phyloP scores from a whole-genome alignment of 2,329 filamentous ascomycete genomes.

The Rhinocladiella similis region DNA sequence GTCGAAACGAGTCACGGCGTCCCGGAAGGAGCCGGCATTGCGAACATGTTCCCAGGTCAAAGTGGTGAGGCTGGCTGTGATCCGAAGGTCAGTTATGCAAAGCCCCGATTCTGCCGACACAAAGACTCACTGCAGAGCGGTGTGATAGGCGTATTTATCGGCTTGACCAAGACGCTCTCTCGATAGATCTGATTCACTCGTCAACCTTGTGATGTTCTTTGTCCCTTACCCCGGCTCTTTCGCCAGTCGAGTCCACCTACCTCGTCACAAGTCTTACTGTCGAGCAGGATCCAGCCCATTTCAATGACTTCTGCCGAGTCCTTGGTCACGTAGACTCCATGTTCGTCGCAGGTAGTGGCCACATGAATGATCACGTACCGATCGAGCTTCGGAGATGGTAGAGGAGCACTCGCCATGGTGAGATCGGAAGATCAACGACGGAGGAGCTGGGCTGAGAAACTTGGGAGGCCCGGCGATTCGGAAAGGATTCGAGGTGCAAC shows the following conservation, averaged over 20 bases:
- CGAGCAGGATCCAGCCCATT: conserved; percentile 94
- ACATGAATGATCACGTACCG: conserved; percentile 98
- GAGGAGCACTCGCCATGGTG: conserved; percentile 47
- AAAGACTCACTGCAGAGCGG: conserved; percentile 89
- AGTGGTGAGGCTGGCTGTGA: conserved; percentile 87
- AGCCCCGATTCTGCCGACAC: conserved; percentile 14
- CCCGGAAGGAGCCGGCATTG: conserved; percentile 94
- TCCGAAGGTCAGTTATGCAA: conserved; percentile 26
- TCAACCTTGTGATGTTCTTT: conserved; percentile 19
- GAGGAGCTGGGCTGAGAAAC: neutral
- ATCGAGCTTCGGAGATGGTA: conserved; percentile 73
- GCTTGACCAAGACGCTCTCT: conserved; percentile 95
- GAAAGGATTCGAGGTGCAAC: conserved; percentile 7
- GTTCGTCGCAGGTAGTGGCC: conserved; percentile 97
- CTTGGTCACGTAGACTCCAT: conserved; percentile 98
- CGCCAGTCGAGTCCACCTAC: conserved; percentile 53
- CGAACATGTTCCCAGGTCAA: conserved; percentile 99
- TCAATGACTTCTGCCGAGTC: conserved; percentile 99
- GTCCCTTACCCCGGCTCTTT: conserved; percentile 8
- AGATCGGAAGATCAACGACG: conserved; percentile 15
- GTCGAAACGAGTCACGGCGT: conserved; percentile 94
- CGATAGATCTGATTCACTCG: conserved; percentile 70
- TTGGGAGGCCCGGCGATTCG: neutral
- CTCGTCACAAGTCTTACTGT: conserved; percentile 89
- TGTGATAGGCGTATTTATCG: conserved; percentile 97